phyloP scores from a whole-genome alignment of 164 flowering plant species.

The Tetrastigma voinierianum region DNA sequence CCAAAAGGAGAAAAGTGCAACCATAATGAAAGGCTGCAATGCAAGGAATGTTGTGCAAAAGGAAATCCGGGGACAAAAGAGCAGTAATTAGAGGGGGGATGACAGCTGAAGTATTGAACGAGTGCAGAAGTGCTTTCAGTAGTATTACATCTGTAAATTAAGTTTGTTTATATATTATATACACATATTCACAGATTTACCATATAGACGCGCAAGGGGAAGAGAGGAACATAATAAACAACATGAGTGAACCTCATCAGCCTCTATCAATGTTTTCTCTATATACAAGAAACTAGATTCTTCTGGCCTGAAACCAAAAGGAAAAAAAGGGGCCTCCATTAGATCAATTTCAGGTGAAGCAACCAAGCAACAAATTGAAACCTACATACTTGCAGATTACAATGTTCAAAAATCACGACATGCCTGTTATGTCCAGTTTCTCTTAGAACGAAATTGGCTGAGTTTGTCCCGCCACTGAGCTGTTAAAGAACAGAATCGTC shows the following conservation, averaged over 20 bases:
- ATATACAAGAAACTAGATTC: conserved; percentile 31
- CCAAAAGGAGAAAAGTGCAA: too few species aligned
- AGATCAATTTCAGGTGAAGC: too few species aligned
- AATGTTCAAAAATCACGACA: too few species aligned
- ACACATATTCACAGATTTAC: conserved; percentile 42
- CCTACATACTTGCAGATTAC: too few species aligned
- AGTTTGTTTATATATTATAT: conserved; percentile 18
- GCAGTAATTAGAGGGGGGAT: too few species aligned
- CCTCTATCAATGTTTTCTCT: conserved; percentile 25
- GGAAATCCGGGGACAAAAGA: not conserved
- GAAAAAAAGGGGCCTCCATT: not conserved
- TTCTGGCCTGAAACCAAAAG: conserved; percentile 19
- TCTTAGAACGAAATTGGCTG: conserved; percentile 70
- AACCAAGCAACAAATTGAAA: too few species aligned
- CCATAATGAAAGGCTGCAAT: too few species aligned
- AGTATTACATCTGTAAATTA: conserved; percentile 8
- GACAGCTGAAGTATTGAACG: not conserved
- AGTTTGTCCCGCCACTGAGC: conserved; percentile 94
- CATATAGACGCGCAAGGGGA: conserved; percentile 13
- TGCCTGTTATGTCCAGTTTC: conserved; percentile 68
- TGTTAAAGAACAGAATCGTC: conserved; percentile 22
- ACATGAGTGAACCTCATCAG: conserved; percentile 4
- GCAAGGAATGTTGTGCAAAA: not conserved
- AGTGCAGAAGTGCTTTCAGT: conserved; percentile 4
- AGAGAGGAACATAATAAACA: not conserved